Conservation (phyloP, 257 asterid species). For the Solanum sejunctum region DNA sequence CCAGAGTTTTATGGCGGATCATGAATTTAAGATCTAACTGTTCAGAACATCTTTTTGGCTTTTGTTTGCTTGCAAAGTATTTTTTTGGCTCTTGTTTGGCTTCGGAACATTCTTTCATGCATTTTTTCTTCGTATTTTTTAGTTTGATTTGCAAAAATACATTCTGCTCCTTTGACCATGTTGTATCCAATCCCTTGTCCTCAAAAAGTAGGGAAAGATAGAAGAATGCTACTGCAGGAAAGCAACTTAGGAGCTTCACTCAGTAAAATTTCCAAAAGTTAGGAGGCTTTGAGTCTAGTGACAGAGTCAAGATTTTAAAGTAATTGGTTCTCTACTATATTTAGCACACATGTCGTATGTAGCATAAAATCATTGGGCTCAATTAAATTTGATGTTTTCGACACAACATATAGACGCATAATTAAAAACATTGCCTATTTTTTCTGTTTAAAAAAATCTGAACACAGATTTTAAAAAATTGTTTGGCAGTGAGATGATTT, state of each 20-base stretch:
- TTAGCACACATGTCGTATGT: too few relatives aligned
- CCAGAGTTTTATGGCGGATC: neutral
- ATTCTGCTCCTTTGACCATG: neutral
- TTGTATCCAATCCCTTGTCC: neutral
- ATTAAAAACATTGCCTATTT: too few relatives aligned
- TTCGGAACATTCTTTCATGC: neutral
- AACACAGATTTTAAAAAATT: too few relatives aligned
- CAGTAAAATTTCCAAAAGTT: neutral
- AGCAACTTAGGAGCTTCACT: neutral
- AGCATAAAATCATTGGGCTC: too few relatives aligned
- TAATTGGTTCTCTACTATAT: too few relatives aligned
- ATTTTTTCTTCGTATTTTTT: neutral
- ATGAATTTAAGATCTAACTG: neutral
- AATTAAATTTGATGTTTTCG: too few relatives aligned
- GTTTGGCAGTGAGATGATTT: too few relatives aligned
- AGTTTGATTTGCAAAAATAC: neutral
- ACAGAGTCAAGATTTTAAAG: too few relatives aligned
- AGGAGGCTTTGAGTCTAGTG: too few relatives aligned
- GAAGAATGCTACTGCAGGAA: neutral
- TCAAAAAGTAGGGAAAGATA: neutral
- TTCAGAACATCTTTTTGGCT: neutral
- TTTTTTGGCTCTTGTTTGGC: neutral
- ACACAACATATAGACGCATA: too few relatives aligned
- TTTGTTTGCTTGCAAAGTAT: neutral
- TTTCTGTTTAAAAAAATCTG: too few relatives aligned